A percentile compares a stretch with the other conserved stretches of the same genome.
These are phyloP conservation scores for Phaseolus coccineus DNA, from an alignment of 331 rosid genomes.

Conservation along the genomic window DNA sequence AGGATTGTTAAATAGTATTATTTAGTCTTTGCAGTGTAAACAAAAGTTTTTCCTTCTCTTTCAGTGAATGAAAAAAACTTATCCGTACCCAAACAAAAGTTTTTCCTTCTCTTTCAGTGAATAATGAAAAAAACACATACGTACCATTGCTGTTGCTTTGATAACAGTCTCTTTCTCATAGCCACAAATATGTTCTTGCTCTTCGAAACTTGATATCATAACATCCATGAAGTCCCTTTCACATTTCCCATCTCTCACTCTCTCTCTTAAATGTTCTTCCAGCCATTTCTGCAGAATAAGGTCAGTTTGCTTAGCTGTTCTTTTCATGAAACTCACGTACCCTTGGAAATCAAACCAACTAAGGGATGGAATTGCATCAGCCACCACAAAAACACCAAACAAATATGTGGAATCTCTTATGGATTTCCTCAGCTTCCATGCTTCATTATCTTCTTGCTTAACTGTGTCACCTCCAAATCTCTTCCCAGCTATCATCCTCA, in stretches of 20 bases:
- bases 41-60: too few species aligned
- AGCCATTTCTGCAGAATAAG: conserved; percentile 58
- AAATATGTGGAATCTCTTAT: conserved; percentile 52
- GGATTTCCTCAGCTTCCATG: conserved; percentile 44
- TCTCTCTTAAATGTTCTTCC: conserved; percentile 45
- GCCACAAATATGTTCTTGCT: conserved; percentile 37
- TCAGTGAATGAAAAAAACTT: too few species aligned
- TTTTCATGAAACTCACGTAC: conserved; percentile 60
- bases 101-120: too few species aligned
- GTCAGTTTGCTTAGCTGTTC: conserved; percentile 49
- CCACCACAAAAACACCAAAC: conserved; percentile 54
- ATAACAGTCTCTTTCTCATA: conserved; percentile 45
- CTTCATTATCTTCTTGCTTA: conserved; percentile 41
- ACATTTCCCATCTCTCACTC: background rate
- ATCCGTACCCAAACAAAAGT: too few species aligned
- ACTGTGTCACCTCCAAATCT: conserved; percentile 43
- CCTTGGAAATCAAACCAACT: conserved; percentile 65
- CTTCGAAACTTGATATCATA: conserved; percentile 37
- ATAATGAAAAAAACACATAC: background rate
- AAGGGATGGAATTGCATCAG: conserved; percentile 52
- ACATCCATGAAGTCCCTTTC: conserved; percentile 60
- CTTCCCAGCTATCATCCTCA: conserved; percentile 62
- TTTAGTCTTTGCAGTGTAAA: too few species aligned
- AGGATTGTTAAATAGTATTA: too few species aligned
- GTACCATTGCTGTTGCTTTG: conserved; percentile 47